phyloP scores from a whole-genome alignment of 169 alveolate genomes.

The Eimeria tenella region DNA sequence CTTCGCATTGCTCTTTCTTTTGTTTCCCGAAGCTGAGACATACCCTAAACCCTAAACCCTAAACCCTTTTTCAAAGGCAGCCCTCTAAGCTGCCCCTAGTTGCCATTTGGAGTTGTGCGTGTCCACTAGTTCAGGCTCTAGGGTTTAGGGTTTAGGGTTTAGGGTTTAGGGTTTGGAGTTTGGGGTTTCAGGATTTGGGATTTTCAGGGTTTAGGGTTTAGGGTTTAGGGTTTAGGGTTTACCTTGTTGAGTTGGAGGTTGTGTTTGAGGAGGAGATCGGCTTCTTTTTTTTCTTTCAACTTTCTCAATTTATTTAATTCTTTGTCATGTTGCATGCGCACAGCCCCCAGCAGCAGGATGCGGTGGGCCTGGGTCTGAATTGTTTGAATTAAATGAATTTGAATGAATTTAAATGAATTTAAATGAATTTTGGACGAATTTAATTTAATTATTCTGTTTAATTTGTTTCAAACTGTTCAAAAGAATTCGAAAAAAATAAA shows the following conservation, averaged over 20 bases:
- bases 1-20: not conserved
- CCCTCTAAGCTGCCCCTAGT: not conserved
- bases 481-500: too few species aligned
- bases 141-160: constrained; percentile 7
- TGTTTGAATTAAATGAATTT: too few species aligned
- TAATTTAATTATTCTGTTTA: too few species aligned
- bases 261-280: constrained; percentile 13
- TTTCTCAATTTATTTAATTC: not conserved
- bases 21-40: constrained; percentile 6
- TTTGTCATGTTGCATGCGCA: constrained; percentile 31
- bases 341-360: not conserved
- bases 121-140: not conserved
- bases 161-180: not conserved
- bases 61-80: not conserved
- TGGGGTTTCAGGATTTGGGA: not conserved
- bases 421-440: too few species aligned
- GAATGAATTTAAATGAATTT: too few species aligned
- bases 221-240: not conserved
- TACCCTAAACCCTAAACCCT: not conserved
- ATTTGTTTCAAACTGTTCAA: too few species aligned
- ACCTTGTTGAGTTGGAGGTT: not conserved
- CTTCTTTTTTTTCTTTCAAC: not conserved
- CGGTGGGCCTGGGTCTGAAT: too few species aligned
- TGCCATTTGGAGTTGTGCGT: not conserved
- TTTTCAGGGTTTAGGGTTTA: not conserved